Evolutionary conservation across 306 rosid genomes (phyloP), one percentile per base, ranked within the genome.

Genomic region (Corylus avellana): DNA sequence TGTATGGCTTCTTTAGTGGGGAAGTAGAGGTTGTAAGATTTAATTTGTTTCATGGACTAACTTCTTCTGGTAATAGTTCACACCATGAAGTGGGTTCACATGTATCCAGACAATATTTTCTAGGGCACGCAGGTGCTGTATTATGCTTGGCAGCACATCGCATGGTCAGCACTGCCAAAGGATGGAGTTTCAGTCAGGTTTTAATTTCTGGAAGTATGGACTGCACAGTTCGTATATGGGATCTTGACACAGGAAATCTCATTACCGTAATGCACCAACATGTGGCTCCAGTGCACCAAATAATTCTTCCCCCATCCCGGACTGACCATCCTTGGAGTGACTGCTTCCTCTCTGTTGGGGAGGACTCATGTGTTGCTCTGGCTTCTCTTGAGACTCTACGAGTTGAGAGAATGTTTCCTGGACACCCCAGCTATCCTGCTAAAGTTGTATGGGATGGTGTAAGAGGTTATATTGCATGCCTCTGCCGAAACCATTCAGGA

Each of bases 341-440:
- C 74, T 92, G 97, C 79, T 92, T 95, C 83, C 96, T 95, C 80
- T 95, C 98, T 57, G 91, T 95, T 74, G 98, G 98, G 82, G 97
- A 92, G 78, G 98, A 95, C 80, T 93, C 88, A n/a, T 92, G 96
- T 79, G 94, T 95, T 67, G 85, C 93, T 61, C 98, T 95, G 79
- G 84, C 86, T 77, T 95, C 98, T 85, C 90, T 95, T 17, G 94
- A 91, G 88, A 92, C 97, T 73, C 75, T 90, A 85, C 87, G 84
- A 81, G 98, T 93, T 84, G 98, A 95, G 85, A 91, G 98, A 90
- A 89, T 91, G 87, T 88, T 95, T 90, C 93, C 98, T 56, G 98
- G 98, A 79, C 98, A 92, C 77, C 68, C 90, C 75, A 85, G 87
- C 85, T 90, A 89, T 90, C 97, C 98, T 75, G 84, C 90, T 54